phyloP scores from a whole-genome alignment of 495 filamentous ascomycete genomes.

The Penicillium maclennaniae region DNA sequence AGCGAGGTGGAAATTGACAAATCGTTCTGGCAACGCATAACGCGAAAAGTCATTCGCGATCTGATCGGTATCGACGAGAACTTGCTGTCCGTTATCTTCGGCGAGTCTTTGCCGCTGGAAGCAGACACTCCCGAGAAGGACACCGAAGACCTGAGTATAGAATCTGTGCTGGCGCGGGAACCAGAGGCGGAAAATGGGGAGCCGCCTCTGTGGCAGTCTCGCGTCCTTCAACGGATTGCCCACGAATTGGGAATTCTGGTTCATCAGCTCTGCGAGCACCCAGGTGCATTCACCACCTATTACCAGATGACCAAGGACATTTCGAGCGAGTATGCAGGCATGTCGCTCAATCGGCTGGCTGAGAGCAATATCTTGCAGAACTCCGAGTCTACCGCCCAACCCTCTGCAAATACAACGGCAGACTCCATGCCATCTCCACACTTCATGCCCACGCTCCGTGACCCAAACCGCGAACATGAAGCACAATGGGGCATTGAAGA shows the following conservation, averaged over 20 bases:
- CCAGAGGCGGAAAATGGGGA: constrained; percentile 34
- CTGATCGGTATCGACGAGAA: constrained; percentile 88
- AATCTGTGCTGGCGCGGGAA: constrained; percentile 33
- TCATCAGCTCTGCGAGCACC: constrained; percentile 74
- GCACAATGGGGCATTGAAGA: constrained; percentile 69
- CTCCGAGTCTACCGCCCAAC: constrained; percentile 14
- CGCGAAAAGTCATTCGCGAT: constrained; percentile 80
- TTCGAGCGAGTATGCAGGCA: constrained; percentile 51
- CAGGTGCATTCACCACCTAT: constrained; percentile 79
- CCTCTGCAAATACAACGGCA: constrained; percentile 18
- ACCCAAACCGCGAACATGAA: constrained; percentile 44
- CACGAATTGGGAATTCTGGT: constrained; percentile 81
- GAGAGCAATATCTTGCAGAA: constrained; percentile 17
- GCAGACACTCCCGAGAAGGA: not conserved
- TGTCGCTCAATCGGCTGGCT: constrained; percentile 37
- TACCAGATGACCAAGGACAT: constrained; percentile 41
- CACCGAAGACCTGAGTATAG: constrained; percentile 22
- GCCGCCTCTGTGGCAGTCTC: constrained; percentile 66
- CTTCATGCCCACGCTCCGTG: constrained; percentile 44
- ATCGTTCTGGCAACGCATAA: constrained; percentile 76
- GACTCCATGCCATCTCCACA: constrained; percentile 38
- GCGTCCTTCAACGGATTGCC: constrained; percentile 77
- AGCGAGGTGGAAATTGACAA: constrained; percentile 41
- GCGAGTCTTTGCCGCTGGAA: constrained; percentile 63
- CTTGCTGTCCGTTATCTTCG: constrained; percentile 79